These are phyloP conservation scores for Pseudopithomyces maydicus DNA, from an alignment of 2,329 filamentous ascomycete species.

Conservation along the genomic window DNA sequence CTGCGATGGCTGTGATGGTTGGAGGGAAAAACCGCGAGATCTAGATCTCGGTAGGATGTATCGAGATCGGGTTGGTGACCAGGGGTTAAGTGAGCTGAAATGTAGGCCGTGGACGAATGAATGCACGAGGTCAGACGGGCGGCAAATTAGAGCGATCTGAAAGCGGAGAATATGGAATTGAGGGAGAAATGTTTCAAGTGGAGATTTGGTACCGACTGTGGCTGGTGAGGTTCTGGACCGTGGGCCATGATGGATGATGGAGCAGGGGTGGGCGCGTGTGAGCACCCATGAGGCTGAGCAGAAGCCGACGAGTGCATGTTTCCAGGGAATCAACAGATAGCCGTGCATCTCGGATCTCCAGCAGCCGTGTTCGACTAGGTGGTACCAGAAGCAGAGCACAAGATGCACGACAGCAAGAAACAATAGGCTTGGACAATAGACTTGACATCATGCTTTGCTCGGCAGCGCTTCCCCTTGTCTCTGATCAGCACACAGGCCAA, in stretches of 20 bases:
- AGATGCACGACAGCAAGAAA: too few relatives aligned
- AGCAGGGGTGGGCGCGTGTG: not conserved
- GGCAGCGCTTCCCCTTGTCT: not conserved
- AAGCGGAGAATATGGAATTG: not conserved
- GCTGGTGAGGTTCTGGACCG: conserved; percentile 1
- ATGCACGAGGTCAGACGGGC: not conserved
- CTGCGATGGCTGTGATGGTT: too few relatives aligned
- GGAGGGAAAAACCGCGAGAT: too few relatives aligned
- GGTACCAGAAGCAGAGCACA: not conserved
- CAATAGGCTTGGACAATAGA: too few relatives aligned
- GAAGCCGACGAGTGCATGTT: not conserved
- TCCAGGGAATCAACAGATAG: not conserved
- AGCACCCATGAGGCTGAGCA: not conserved
- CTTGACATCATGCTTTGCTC: not conserved
- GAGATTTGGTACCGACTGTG: not conserved
- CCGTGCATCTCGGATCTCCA: too few relatives aligned
- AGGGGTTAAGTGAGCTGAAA: too few relatives aligned
- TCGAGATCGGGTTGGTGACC: too few relatives aligned
- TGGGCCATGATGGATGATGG: not conserved
- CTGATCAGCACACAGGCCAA: not conserved
- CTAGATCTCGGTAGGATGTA: too few relatives aligned
- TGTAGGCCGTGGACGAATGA: too few relatives aligned
- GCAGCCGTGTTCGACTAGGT: too few relatives aligned
- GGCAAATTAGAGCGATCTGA: not conserved
- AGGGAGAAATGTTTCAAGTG: not conserved